Evolutionary conservation across 345 rosid species (phyloP).

Genomic region (Orychophragmus violaceus): DNA sequence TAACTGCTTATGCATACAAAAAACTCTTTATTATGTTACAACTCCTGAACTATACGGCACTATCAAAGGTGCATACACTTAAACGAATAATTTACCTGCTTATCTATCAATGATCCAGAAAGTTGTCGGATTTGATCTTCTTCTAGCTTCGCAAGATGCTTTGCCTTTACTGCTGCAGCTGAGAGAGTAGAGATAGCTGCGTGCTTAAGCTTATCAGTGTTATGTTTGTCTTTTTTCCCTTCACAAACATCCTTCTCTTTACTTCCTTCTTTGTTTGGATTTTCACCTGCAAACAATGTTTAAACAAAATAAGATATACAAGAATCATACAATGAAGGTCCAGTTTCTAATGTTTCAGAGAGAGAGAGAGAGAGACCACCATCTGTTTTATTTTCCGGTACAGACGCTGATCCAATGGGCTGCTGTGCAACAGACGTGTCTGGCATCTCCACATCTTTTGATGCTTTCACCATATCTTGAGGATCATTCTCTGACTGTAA

Average conservation of each 20-base stretch:
- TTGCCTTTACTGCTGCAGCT: conserved; percentile 97
- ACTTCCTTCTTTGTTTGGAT: conserved; percentile 29
- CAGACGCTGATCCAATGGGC: conserved; percentile 12
- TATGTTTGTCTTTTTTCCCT: conserved; percentile 42
- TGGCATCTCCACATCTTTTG: conserved; percentile 19
- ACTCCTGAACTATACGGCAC: background rate
- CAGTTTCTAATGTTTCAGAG: background rate
- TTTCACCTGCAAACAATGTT: conserved; percentile 25
- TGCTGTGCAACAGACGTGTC: conserved; percentile 16
- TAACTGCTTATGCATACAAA: conserved; percentile 39
- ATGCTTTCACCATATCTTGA: conserved; percentile 17
- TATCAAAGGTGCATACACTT: background rate
- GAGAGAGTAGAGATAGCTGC: conserved; percentile 79
- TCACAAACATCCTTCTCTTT: conserved; percentile 38
- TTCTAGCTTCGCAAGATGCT: conserved; percentile 73
- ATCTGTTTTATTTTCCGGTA: conserved; percentile 19
- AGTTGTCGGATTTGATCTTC: conserved; percentile 81
- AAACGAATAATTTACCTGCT: conserved; percentile 51
- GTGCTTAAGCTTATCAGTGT: conserved; percentile 57
- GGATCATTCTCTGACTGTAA: conserved; percentile 34
- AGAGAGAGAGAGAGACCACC: conserved; percentile 8
- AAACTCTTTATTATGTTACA: background rate
- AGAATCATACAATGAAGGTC: background rate
- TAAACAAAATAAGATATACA: background rate
- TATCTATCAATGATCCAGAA: conserved; percentile 63